These are phyloP conservation scores for Simplicillium aogashimaense DNA, from an alignment of 2,329 filamentous ascomycete species.

Conservation along the genomic window DNA sequence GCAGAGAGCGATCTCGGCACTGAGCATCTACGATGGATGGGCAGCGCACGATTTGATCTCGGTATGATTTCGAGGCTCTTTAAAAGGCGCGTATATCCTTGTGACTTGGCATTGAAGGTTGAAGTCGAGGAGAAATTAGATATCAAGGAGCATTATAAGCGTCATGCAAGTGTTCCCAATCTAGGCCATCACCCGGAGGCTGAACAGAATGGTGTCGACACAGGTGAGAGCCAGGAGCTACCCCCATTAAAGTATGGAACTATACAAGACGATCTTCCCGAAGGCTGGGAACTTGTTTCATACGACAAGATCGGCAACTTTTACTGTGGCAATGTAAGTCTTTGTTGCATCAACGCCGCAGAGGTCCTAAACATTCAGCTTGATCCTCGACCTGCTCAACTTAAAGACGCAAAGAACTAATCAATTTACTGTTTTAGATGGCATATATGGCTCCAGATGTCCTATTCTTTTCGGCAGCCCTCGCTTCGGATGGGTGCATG, in stretches of 20 bases:
- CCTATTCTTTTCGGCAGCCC: slow-evolving; percentile 78
- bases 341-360: too few species aligned
- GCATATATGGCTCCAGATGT: slow-evolving; percentile 79
- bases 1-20: slow-evolving; percentile 86
- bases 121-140: slow-evolving; percentile 65
- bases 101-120: slow-evolving; percentile 77
- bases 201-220: slow-evolving; percentile 3
- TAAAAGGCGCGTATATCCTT: slow-evolving; percentile 72
- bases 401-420: slow-evolving; percentile 6
- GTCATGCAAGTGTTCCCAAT: slow-evolving; percentile 26
- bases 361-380: too few species aligned
- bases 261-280: slow-evolving; percentile 63
- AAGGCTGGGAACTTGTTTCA: slow-evolving; percentile 64
- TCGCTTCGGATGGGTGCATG: slow-evolving; percentile 75
- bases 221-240: slow-evolving; percentile 39
- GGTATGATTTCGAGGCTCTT: slow-evolving; percentile 73
- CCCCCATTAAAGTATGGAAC: slow-evolving; percentile 73
- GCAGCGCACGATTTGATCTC: slow-evolving; percentile 71
- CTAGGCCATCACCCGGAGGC: slow-evolving; percentile 8
- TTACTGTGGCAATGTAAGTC: slow-evolving; percentile 75
- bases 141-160: slow-evolving; percentile 64
- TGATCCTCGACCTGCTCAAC: not conserved
- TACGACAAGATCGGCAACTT: slow-evolving; percentile 81
- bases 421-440: slow-evolving; percentile 44
- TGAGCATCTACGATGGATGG: slow-evolving; percentile 91